Percentiles rank a stretch among this genome's conserved stretches.
Evolutionary conservation across 768 basidiomycete genomes (phyloP).

Genomic region (Termitomyces sp.): DNA sequence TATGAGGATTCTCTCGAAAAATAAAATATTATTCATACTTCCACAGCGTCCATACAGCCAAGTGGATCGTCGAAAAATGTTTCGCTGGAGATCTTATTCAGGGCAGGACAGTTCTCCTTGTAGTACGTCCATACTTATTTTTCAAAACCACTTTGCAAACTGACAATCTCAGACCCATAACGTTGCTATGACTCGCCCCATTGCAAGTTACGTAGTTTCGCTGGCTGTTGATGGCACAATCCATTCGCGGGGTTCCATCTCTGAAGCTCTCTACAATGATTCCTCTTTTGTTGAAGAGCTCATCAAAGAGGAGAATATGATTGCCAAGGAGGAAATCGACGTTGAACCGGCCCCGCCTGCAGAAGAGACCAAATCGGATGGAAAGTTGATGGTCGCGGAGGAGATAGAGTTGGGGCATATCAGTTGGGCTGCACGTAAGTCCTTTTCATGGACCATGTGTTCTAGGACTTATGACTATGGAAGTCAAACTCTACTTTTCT

Average conservation of each 20-base stretch:
- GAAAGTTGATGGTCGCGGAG: conserved; percentile 61
- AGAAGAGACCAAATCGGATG: conserved; percentile 28
- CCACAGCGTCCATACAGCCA: conserved; percentile 61
- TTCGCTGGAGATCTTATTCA: conserved; percentile 71
- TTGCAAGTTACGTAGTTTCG: conserved; percentile 54
- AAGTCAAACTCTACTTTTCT: conserved; percentile 31
- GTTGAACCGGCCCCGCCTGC: conserved; percentile 14
- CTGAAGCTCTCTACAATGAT: conserved; percentile 40
- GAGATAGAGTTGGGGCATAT: conserved; percentile 59
- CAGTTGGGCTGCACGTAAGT: conserved; percentile 39
- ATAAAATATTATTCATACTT: neutral
- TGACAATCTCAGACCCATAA: conserved; percentile 35
- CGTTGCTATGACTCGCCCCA: conserved; percentile 44
- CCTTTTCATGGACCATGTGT: neutral
- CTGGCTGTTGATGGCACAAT: conserved; percentile 50
- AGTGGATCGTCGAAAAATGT: conserved; percentile 76
- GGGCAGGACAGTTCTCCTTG: conserved; percentile 81
- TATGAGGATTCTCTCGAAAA: neutral
- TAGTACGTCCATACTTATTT: conserved; percentile 33
- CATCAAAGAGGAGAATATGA: conserved; percentile 21
- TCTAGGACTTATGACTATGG: conserved; percentile 17
- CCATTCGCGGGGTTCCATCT: conserved; percentile 40
- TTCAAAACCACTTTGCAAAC: neutral
- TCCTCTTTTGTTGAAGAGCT: conserved; percentile 25
- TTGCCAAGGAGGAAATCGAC: conserved; percentile 20